Evolutionary conservation across 73 alveolate species (phyloP).

Genomic region (Paramecium caudatum): DNA sequence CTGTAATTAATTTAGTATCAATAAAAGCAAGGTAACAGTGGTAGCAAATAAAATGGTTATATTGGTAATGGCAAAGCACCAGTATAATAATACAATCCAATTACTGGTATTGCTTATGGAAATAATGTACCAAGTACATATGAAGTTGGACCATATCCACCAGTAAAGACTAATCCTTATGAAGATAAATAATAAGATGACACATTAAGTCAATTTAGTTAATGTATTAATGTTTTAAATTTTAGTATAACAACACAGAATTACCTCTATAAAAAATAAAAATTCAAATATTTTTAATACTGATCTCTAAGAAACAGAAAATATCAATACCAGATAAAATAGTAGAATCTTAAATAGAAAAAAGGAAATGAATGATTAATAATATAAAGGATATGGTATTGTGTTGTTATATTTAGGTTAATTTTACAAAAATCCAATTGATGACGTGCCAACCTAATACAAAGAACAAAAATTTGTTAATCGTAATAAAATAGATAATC

Average conservation of each 20-base stretch:
- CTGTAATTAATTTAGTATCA: not conserved
- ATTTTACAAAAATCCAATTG: conserved; percentile 21
- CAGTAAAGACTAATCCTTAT: not conserved
- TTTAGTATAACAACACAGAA: conserved; percentile 43
- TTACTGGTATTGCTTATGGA: conserved; percentile 36
- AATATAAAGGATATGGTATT: conserved; percentile 65
- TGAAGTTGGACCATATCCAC: too few relatives aligned
- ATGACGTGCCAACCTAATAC: not conserved
- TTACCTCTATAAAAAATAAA: conserved; percentile 18
- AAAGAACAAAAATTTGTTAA: conserved; percentile 29
- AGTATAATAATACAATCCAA: not conserved
- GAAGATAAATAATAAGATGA: conserved; percentile 41
- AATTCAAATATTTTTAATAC: conserved; percentile 39
- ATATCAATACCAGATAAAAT: not conserved
- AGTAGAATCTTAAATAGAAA: conserved; percentile 22
- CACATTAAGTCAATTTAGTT: conserved; percentile 58
- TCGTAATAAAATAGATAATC: conserved; percentile 40
- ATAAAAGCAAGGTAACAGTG: not conserved
- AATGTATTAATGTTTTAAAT: not conserved
- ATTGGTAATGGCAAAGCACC: not conserved
- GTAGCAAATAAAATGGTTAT: not conserved
- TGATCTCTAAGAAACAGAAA: conserved; percentile 2
- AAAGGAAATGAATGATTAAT: conserved; percentile 26
- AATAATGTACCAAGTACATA: not conserved
- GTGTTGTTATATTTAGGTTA: not conserved